A percentile compares a stretch with the other conserved stretches of the same genome.
Evolutionary conservation across 495 filamentous ascomycete species (phyloP).

Genomic region (Trypethelium eluteriae): DNA sequence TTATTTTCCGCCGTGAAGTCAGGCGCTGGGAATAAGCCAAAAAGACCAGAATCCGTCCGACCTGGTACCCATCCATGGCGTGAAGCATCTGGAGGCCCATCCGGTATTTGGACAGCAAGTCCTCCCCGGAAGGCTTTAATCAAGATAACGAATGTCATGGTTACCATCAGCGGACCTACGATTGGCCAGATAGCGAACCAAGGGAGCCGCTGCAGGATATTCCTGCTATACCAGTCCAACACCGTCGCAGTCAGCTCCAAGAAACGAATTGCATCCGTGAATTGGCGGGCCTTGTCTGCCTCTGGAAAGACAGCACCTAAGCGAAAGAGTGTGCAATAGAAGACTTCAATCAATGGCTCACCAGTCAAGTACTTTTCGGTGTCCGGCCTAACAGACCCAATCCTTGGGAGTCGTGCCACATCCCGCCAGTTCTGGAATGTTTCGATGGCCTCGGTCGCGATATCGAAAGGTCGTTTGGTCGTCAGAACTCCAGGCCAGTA

Average conservation of each 20-base stretch:
- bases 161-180: neutral
- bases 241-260: neutral
- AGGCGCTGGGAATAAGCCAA: neutral
- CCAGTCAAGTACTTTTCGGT: neutral
- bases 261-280: neutral
- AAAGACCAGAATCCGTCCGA: neutral
- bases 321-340: neutral
- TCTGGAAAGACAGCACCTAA: neutral
- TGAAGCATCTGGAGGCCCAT: neutral
- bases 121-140: neutral
- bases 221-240: neutral
- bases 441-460: neutral
- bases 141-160: neutral
- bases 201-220: neutral
- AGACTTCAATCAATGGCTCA: neutral
- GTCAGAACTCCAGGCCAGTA: neutral
- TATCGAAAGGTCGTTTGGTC: neutral
- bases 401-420: neutral
- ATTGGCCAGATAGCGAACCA: neutral
- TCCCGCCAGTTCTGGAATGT: neutral
- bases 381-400: neutral
- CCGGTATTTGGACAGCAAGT: neutral
- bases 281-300: neutral
- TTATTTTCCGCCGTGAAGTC: neutral
- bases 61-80: neutral